Evolutionary conservation across 2,329 filamentous ascomycete species (phyloP).

Genomic region (Ceratocystis albifundus): DNA sequence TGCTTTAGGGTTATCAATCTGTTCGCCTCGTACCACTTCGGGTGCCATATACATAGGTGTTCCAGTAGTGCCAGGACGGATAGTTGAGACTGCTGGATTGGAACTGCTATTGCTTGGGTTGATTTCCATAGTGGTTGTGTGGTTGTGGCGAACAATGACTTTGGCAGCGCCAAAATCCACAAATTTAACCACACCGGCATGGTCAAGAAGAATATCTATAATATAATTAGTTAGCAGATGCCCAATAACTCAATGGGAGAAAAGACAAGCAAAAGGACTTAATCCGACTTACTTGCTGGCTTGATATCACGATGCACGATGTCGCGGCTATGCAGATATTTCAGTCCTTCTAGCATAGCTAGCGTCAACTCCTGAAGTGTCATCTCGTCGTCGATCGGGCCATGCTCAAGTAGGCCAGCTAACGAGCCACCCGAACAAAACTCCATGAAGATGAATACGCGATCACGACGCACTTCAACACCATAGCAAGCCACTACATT

Average conservation of each 20-base stretch:
- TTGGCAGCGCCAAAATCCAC: slow-evolving; percentile 98
- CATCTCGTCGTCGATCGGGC: slow-evolving; percentile 93
- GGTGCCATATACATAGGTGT: slow-evolving; percentile 99
- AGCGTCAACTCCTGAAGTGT: slow-evolving; percentile 95
- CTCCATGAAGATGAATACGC: slow-evolving; percentile 99
- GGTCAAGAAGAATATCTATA: slow-evolving; percentile 82
- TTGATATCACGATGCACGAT: slow-evolving; percentile 98
- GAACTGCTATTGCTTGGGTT: slow-evolving; percentile 63
- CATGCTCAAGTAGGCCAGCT: slow-evolving; percentile 80
- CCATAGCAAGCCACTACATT: slow-evolving; percentile 97
- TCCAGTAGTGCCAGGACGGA: slow-evolving; percentile 57
- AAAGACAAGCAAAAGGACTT: not conserved
- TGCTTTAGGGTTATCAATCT: slow-evolving; percentile 56
- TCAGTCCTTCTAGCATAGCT: slow-evolving; percentile 85
- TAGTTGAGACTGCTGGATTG: not conserved
- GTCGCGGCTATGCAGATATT: slow-evolving; percentile 80
- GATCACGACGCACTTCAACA: slow-evolving; percentile 94
- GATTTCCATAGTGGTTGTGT: slow-evolving; percentile 35
- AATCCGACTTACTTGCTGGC: slow-evolving; percentile 63
- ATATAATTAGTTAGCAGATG: not conserved
- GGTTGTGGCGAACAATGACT: slow-evolving; percentile 49
- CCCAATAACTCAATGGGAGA: not conserved
- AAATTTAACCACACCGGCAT: slow-evolving; percentile 97
- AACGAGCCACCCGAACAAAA: slow-evolving; percentile 94
- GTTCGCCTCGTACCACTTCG: slow-evolving; percentile 85